A percentile compares a stretch with the other conserved stretches of the same genome.
These are phyloP conservation scores for Pestalotiopsis sp. DNA, from an alignment of 2,329 filamentous ascomycete genomes.

Conservation along the genomic window DNA sequence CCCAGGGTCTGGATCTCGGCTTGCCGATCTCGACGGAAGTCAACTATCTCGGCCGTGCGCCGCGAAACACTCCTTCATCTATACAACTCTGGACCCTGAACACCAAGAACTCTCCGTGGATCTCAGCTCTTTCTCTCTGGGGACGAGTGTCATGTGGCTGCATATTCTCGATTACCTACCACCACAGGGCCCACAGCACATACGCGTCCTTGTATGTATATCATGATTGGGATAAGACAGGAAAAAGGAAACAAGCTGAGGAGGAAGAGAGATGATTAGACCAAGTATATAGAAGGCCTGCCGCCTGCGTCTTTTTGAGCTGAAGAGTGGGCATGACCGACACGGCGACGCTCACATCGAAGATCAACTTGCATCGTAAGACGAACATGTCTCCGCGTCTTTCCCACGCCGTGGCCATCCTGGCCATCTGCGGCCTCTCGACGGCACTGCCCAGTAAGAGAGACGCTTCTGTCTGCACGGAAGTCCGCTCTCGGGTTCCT, in stretches of 20 bases:
- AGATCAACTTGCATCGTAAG: neutral
- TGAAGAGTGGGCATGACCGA: neutral
- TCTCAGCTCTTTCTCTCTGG: neutral
- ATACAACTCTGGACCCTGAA: neutral
- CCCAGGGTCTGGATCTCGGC: neutral
- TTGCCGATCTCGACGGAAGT: neutral
- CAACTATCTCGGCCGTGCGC: neutral
- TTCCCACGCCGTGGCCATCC: neutral
- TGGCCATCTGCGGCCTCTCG: neutral
- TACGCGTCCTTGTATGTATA: neutral
- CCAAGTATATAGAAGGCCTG: neutral
- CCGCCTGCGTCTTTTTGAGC: neutral
- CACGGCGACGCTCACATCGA: neutral
- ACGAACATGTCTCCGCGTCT: neutral
- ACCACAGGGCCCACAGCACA: neutral
- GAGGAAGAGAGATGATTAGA: neutral
- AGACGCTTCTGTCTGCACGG: slow-evolving; percentile 4
- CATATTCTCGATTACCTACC: neutral
- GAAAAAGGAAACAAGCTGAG: neutral
- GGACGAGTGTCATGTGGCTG: neutral
- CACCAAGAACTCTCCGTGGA: neutral
- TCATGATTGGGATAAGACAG: neutral
- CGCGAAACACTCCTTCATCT: neutral
- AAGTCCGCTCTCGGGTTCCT: neutral
- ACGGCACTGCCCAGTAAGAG: neutral